A percentile compares a stretch with the other conserved stretches of the same genome.
These are phyloP conservation scores for Sporothrix brasiliensis DNA, from an alignment of 2,329 filamentous ascomycete species.

Conservation along the genomic window DNA sequence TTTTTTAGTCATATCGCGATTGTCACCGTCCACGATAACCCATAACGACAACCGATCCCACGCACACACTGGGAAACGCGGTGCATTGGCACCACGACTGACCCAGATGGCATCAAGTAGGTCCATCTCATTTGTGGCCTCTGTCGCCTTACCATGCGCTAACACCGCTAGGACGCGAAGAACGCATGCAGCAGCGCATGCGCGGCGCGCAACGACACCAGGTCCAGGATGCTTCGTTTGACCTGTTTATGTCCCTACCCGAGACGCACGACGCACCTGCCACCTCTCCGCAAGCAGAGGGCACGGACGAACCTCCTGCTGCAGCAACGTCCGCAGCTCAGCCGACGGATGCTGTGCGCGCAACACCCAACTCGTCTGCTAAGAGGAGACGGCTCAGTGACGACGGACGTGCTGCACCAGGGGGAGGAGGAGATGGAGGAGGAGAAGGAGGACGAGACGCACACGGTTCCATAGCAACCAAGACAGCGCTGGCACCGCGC, in stretches of 20 bases:
- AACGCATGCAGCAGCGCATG: constrained; percentile 66
- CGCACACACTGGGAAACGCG: constrained; percentile 9
- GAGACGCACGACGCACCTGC: constrained; percentile 31
- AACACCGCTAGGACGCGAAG: constrained; percentile 54
- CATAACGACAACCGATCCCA: not conserved
- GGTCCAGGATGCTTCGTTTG: constrained; percentile 63
- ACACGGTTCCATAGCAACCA: not conserved
- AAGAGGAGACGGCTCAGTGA: constrained; percentile 49
- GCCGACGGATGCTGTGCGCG: constrained; percentile 36
- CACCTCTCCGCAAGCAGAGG: constrained; percentile 33
- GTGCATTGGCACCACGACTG: constrained; percentile 10
- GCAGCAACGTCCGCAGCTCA: constrained; percentile 21
- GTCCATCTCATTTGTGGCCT: constrained; percentile 15
- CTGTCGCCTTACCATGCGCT: not conserved
- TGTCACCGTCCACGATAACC: not conserved
- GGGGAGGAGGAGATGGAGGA: not conserved
- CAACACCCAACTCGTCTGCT: constrained; percentile 53
- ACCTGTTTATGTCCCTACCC: constrained; percentile 49
- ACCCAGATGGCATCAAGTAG: constrained; percentile 44
- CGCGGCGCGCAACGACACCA: constrained; percentile 64
- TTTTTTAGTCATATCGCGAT: constrained; percentile 1
- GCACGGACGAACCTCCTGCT: not conserved
- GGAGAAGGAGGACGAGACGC: not conserved
- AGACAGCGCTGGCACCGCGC: not conserved
- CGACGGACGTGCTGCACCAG: not conserved